Evolutionary conservation across 495 filamentous ascomycete genomes (phyloP).

Genomic region (Neurospora pannonica): DNA sequence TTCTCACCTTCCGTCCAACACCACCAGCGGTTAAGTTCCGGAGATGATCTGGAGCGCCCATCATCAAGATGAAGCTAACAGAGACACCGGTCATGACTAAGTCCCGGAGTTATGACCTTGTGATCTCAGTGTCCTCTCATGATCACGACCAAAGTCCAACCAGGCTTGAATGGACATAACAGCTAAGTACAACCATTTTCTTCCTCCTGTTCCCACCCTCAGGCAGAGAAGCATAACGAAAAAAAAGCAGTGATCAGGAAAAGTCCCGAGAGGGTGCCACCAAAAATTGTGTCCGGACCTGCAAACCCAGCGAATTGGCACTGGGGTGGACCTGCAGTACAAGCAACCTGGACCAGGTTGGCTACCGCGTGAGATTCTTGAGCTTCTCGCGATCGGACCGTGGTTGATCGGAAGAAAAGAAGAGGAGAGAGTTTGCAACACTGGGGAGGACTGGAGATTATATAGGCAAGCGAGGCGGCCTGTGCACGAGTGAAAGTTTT

Average conservation of each 20-base stretch:
- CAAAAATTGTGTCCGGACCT: neutral
- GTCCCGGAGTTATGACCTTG: neutral
- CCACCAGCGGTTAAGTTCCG: neutral
- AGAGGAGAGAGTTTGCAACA: neutral
- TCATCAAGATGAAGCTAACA: neutral
- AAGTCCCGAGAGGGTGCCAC: neutral
- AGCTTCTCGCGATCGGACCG: neutral
- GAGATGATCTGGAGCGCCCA: neutral
- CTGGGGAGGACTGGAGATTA: neutral
- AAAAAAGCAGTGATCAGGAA: neutral
- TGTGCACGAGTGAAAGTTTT: neutral
- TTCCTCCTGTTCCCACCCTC: neutral
- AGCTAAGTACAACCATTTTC: neutral
- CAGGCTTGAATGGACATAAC: neutral
- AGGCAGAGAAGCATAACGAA: neutral
- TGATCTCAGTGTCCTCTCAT: neutral
- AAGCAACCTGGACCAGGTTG: neutral
- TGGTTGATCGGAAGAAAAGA: neutral
- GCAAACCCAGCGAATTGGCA: neutral
- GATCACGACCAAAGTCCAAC: neutral
- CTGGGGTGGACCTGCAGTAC: neutral
- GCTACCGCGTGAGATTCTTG: neutral
- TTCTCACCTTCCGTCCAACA: neutral
- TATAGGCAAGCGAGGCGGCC: neutral
- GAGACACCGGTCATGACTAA: neutral